Percentiles rank a stretch among this genome's conserved stretches.
These are phyloP conservation scores for Paraurostyla sp. DNA, from an alignment of 73 alveolate species.

Conservation along the genomic window DNA sequence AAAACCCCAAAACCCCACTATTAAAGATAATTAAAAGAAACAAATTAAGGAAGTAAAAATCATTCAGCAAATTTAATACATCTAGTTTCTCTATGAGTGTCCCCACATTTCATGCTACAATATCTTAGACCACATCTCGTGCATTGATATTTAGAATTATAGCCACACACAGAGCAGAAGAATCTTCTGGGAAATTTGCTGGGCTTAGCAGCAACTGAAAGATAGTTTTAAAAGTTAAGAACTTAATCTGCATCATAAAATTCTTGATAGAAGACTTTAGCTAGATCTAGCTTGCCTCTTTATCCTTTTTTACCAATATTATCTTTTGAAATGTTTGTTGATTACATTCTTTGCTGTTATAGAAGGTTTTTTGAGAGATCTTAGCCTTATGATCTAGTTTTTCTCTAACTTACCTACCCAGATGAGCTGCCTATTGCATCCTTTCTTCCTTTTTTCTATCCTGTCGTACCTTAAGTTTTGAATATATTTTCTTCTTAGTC, in stretches of 20 bases:
- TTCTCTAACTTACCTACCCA: slow-evolving; percentile 1
- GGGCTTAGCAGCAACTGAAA: slow-evolving; percentile 73
- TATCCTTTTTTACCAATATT: slow-evolving; percentile 36
- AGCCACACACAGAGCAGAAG: slow-evolving; percentile 87
- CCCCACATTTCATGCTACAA: slow-evolving; percentile 77
- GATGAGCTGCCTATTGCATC: not conserved
- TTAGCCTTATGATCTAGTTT: slow-evolving; percentile 32
- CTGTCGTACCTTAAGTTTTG: slow-evolving; percentile 54
- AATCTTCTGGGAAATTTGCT: slow-evolving; percentile 75
- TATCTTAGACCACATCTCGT: slow-evolving; percentile 84
- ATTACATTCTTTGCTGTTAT: slow-evolving; percentile 9
- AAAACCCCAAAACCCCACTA: too few relatives aligned
- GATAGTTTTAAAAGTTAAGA: slow-evolving; percentile 70
- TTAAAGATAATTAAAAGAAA: too few relatives aligned
- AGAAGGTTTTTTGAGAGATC: slow-evolving; percentile 9
- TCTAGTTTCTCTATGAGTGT: slow-evolving; percentile 78
- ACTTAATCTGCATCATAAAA: slow-evolving; percentile 72
- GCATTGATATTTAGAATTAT: slow-evolving; percentile 73
- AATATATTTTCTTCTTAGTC: slow-evolving; percentile 68
- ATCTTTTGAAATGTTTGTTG: slow-evolving; percentile 52
- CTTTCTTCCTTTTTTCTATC: slow-evolving; percentile 68
- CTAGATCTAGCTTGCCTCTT: slow-evolving; percentile 73
- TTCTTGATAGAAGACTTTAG: slow-evolving; percentile 74
- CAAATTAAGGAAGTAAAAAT: not conserved
- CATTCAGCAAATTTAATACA: slow-evolving; percentile 82